These are phyloP conservation scores for Mortierella sp. DNA, from an alignment of 371 early-diverging fungal genomes.

Conservation along the genomic window DNA sequence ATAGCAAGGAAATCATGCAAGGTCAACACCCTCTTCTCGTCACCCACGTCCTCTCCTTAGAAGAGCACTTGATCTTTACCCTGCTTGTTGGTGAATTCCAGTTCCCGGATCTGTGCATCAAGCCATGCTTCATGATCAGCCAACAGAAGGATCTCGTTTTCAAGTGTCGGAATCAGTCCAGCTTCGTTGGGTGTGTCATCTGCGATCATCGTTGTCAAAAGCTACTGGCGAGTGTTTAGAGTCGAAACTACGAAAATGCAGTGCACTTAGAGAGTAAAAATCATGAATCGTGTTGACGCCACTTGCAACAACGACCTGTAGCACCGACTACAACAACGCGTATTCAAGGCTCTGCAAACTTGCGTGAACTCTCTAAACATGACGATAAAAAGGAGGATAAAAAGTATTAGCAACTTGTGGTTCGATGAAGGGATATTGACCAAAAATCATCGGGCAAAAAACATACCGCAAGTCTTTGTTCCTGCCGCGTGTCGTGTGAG, in stretches of 20 bases:
- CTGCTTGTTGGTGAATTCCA: slow-evolving; percentile 29
- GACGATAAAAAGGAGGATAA: not conserved
- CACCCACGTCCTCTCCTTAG: not conserved
- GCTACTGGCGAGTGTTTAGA: not conserved
- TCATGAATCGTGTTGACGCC: not conserved
- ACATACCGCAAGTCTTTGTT: slow-evolving; percentile 23
- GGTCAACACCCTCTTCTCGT: not conserved
- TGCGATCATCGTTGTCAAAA: slow-evolving; percentile 5
- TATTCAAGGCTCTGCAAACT: slow-evolving; percentile 44
- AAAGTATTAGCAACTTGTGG: not conserved
- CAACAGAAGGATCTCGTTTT: slow-evolving; percentile 34
- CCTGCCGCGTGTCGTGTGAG: slow-evolving; percentile 32
- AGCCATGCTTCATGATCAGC: slow-evolving; percentile 50
- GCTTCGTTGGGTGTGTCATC: not conserved
- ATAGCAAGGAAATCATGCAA: not conserved
- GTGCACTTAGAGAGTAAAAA: not conserved
- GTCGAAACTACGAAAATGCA: not conserved
- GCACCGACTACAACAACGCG: slow-evolving; percentile 14
- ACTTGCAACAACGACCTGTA: not conserved
- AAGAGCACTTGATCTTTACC: slow-evolving; percentile 5
- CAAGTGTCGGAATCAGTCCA: slow-evolving; percentile 26
- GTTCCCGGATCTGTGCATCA: slow-evolving; percentile 44
- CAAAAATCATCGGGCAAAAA: too few species aligned
- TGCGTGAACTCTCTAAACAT: slow-evolving; percentile 34
- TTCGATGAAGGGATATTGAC: too few species aligned